A percentile compares a stretch with the other conserved stretches of the same genome.
Evolutionary conservation across 495 filamentous ascomycete species (phyloP).

Genomic region (Elasticomyces elasticus): DNA sequence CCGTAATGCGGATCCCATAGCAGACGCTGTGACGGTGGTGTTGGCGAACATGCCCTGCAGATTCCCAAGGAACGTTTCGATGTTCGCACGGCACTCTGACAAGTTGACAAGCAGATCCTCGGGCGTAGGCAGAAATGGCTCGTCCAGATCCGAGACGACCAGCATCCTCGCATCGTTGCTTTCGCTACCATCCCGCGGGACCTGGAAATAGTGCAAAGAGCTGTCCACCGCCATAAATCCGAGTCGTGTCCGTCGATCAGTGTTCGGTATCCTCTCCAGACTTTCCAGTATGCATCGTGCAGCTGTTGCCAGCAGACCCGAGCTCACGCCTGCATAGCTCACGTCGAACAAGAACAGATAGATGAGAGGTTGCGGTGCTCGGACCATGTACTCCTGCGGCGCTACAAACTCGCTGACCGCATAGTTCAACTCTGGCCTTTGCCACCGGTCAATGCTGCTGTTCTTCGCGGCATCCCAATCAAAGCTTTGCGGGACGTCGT

Average conservation of each 20-base stretch:
- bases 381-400: constrained; percentile 98
- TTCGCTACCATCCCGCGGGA: constrained; percentile 78
- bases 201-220: constrained; percentile 88
- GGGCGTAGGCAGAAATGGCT: constrained; percentile 92
- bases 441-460: constrained; percentile 80
- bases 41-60: constrained; percentile 95
- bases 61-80: constrained; percentile 83
- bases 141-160: constrained; percentile 89
- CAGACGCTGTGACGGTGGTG: constrained; percentile 73
- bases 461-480: constrained; percentile 92
- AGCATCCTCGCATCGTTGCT: constrained; percentile 78
- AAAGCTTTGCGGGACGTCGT: constrained; percentile 96
- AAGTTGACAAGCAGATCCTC: constrained; percentile 86
- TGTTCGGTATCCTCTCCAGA: constrained; percentile 92
- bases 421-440: constrained; percentile 84
- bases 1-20: constrained; percentile 85
- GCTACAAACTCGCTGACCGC: constrained; percentile 94
- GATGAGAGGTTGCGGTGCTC: constrained; percentile 92
- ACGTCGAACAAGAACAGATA: constrained; percentile 97
- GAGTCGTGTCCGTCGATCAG: constrained; percentile 79
- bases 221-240: constrained; percentile 96
- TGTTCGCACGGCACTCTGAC: constrained; percentile 76
- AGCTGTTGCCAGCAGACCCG: constrained; percentile 86
- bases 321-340: constrained; percentile 82
- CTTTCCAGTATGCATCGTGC: constrained; percentile 92